A percentile compares a stretch with the other conserved stretches of the same genome.
Evolutionary conservation across 2,329 filamentous ascomycete genomes (phyloP).

Genomic region (Ceratocystiopsis brevicomis): DNA sequence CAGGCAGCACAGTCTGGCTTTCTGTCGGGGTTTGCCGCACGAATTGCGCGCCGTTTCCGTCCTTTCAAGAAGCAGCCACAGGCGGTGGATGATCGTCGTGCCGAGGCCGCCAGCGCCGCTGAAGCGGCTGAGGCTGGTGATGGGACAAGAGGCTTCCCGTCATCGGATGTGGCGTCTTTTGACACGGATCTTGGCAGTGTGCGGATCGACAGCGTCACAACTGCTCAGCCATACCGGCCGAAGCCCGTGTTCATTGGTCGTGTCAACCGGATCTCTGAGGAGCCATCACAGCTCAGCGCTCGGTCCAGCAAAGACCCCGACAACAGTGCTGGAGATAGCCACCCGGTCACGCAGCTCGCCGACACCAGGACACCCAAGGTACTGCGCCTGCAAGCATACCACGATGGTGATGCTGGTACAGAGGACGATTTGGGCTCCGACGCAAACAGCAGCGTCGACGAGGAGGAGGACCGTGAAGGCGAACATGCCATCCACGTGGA

Average conservation of each 20-base stretch:
- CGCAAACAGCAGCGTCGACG: not conserved
- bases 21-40: conserved; percentile 1
- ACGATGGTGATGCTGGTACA: not conserved
- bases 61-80: not conserved
- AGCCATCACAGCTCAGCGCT: conserved; percentile 3
- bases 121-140: no score
- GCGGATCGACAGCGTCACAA: conserved; percentile 6
- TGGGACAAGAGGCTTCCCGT: not conserved
- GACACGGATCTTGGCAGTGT: conserved; percentile 9
- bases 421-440: conserved; percentile 1
- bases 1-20: not conserved
- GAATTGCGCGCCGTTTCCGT: conserved; percentile 1
- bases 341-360: no score
- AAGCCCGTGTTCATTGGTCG: conserved; percentile 8
- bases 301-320: not conserved
- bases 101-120: no score
- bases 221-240: conserved; percentile 8
- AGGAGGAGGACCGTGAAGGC: not conserved
- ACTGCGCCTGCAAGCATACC: not conserved
- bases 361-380: no score
- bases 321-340: not conserved
- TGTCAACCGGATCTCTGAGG: conserved; percentile 5
- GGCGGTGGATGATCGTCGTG: no score
- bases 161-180: conserved; percentile 5
- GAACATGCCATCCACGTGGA: conserved; percentile 5